A percentile compares a stretch with the other conserved stretches of the same genome.
Conservation (phyloP, 192 early-diverging fungal genomes). For the Gonapodya prolifera region DNA sequence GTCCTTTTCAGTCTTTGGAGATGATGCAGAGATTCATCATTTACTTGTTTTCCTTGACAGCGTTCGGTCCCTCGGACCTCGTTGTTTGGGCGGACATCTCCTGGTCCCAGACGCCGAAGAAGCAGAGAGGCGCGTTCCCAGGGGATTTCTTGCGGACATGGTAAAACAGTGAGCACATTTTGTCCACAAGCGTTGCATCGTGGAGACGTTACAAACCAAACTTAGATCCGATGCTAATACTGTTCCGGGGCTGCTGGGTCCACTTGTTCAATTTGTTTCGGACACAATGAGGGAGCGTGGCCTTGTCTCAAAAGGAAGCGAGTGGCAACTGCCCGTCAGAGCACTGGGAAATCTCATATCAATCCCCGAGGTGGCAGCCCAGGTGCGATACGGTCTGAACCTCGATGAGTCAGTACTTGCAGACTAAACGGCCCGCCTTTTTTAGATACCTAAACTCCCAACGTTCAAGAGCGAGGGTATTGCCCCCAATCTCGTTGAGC, state of each 20-base stretch:
- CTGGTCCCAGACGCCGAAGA: background rate
- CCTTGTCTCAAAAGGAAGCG: background rate
- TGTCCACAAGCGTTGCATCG: conserved; percentile 25
- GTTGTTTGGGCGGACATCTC: background rate
- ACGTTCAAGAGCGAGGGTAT: no score
- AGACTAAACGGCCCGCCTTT: background rate
- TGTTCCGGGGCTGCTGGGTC: background rate
- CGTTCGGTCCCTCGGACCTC: background rate
- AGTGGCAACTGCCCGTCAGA: background rate
- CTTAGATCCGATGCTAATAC: background rate
- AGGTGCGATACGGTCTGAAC: background rate
- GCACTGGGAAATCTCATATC: background rate
- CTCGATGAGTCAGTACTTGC: background rate
- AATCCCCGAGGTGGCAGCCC: background rate
- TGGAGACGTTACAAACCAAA: background rate
- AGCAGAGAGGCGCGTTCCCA: conserved; percentile 13
- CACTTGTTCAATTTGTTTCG: no score
- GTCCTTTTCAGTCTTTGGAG: no score
- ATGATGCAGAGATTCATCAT: no score
- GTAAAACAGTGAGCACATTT: conserved; percentile 10
- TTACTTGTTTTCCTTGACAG: no score
- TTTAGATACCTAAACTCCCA: no score
- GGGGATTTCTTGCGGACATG: background rate
- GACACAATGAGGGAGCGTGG: background rate
- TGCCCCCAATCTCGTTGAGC: no score